A percentile compares a stretch with the other conserved stretches of the same genome.
Conservation (phyloP, 176 grass and related monocot species). For the Luzula sylvatica region DNA sequence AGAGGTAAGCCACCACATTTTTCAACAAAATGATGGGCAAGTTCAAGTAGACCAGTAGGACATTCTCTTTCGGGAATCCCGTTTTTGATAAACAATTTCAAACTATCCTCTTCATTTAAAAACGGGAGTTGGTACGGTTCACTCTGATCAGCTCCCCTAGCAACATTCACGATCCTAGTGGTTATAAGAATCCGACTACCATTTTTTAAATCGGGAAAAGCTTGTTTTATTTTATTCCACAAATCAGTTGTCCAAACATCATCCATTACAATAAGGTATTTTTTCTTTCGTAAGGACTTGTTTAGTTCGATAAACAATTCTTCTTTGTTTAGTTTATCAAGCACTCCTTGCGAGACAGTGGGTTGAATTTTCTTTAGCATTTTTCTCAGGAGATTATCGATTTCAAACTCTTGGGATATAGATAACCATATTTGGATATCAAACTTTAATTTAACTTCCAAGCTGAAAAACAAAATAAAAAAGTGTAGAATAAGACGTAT, state of each 20-base stretch:
- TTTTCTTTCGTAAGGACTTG: too few relatives aligned
- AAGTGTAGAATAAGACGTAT: not conserved
- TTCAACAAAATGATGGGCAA: not conserved
- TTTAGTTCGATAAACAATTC: too few relatives aligned
- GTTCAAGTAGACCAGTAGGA: not conserved
- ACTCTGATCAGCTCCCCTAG: not conserved
- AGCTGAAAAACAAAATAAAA: not conserved
- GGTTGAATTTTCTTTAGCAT: not conserved
- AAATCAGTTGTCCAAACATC: not conserved
- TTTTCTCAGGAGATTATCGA: not conserved
- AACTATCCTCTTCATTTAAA: not conserved
- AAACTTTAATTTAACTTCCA: not conserved
- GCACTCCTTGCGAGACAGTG: not conserved
- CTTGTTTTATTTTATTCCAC: not conserved
- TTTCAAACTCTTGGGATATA: constrained; percentile 4
- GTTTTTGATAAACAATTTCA: not conserved
- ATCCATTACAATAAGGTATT: not conserved
- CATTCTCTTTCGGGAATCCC: not conserved
- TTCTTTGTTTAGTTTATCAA: not conserved
- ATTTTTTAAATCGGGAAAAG: not conserved
- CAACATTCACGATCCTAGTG: not conserved
- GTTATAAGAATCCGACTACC: not conserved
- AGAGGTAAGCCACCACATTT: constrained; percentile 11
- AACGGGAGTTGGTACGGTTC: not conserved
- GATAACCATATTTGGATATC: not conserved